phyloP scores from a whole-genome alignment of 345 rosid species.

The Lumnitzera racemosa region DNA sequence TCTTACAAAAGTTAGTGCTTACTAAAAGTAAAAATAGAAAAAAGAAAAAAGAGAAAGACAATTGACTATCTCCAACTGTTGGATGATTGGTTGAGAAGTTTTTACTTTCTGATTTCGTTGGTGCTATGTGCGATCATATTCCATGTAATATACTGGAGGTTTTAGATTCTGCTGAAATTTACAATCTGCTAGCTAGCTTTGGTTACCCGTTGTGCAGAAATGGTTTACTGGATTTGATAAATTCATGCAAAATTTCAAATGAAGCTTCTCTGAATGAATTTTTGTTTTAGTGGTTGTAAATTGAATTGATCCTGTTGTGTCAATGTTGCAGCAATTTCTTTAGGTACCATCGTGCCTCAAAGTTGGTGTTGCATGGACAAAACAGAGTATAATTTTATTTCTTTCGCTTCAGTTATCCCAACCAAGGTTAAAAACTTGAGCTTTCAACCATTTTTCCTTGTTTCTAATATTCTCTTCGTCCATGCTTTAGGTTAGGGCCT shows the following conservation, averaged over 20 bases:
- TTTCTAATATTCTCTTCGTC: constrained; percentile 9
- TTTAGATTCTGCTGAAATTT: no score
- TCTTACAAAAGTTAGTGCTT: no score
- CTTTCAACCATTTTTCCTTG: neutral
- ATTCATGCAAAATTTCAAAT: neutral
- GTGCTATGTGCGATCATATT: no score
- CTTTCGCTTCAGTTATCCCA: neutral
- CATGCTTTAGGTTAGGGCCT: neutral
- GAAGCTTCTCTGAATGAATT: constrained; percentile 4
- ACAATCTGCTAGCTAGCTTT: no score
- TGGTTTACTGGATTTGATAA: no score
- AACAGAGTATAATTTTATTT: constrained; percentile 7
- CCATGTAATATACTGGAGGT: no score
- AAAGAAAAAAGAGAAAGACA: no score
- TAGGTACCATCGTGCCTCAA: constrained; percentile 16
- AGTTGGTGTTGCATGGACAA: constrained; percentile 11
- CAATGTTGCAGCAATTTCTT: constrained; percentile 15
- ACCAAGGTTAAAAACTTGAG: neutral
- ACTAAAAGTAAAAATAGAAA: no score
- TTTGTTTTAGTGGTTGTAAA: neutral
- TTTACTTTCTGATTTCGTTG: no score
- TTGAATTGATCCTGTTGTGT: constrained; percentile 11
- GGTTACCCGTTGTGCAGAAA: no score
- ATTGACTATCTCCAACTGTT: no score
- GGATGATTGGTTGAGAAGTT: no score